phyloP scores from a whole-genome alignment of 805 yeast species.

The Phaffomyces antillensis region DNA sequence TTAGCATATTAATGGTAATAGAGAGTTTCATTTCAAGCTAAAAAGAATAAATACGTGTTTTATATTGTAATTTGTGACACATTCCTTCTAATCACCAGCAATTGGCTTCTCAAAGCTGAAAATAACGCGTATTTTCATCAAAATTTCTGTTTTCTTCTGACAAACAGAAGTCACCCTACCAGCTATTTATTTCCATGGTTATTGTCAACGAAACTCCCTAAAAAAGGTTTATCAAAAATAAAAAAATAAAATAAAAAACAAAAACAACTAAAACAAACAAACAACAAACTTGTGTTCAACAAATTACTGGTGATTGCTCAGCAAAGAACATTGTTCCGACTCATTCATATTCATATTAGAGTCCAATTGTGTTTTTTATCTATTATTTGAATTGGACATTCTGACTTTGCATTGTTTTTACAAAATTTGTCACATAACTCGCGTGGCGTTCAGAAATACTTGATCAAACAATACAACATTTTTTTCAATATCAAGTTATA shows the following conservation, averaged over 20 bases:
- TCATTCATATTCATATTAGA: background rate
- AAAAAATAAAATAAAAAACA: background rate
- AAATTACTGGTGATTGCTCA: background rate
- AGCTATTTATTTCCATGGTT: background rate
- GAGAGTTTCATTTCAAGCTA: no score
- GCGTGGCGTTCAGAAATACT: constrained; percentile 6
- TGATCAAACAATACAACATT: background rate
- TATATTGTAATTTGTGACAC: no score
- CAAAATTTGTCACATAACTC: constrained; percentile 2
- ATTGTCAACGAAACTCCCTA: background rate
- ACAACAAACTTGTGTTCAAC: background rate
- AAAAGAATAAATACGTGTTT: no score
- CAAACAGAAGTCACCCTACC: background rate
- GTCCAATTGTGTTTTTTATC: background rate
- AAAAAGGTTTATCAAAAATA: background rate
- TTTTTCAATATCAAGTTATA: background rate
- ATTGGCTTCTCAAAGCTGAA: no score
- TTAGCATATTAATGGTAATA: no score
- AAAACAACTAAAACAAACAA: constrained; percentile 1
- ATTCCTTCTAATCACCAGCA: no score
- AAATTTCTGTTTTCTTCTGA: no score
- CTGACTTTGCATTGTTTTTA: background rate
- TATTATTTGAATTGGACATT: background rate
- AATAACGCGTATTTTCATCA: no score
- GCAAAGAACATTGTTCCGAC: no score